Conservation (phyloP, 2,329 filamentous ascomycete genomes). For the Calonectria multiphialidica region DNA sequence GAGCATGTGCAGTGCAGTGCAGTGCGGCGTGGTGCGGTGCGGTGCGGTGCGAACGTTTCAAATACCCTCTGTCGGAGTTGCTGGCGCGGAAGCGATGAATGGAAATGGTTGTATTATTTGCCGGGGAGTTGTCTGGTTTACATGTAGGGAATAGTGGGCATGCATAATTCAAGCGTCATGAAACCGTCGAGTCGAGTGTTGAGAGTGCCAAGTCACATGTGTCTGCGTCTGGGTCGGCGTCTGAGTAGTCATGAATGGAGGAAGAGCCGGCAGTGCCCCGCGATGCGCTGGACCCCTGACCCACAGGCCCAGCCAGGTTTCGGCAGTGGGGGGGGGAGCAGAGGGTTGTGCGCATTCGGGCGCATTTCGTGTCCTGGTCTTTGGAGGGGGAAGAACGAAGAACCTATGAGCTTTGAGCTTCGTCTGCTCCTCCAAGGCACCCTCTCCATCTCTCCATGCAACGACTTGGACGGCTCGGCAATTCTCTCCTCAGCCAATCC, state of each 20-base stretch:
- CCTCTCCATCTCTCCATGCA: constrained; percentile 19
- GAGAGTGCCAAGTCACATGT: neutral
- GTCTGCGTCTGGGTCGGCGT: neutral
- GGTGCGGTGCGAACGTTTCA: constrained; percentile 20
- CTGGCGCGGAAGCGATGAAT: constrained; percentile 33
- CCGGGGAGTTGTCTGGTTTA: constrained; percentile 1
- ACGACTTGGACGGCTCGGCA: constrained; percentile 17
- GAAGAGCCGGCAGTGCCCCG: neutral
- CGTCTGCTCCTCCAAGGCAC: neutral
- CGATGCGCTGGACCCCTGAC: neutral
- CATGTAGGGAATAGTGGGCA: neutral
- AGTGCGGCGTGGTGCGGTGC: no score
- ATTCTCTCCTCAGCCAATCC: constrained; percentile 16
- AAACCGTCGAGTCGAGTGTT: neutral
- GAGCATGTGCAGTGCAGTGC: neutral
- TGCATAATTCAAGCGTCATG: constrained; percentile 4
- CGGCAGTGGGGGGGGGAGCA: neutral
- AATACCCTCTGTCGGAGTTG: constrained; percentile 39
- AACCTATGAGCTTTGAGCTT: neutral
- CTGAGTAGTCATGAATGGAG: neutral
- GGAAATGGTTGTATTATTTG: constrained; percentile 12
- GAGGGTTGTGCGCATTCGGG: no score
- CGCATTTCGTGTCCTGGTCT: neutral
- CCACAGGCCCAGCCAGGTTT: neutral
- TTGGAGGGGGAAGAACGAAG: neutral